Base-by-base conservation (phyloP, 73 alveolate genomes). In the Effrenium voratum region DNA sequence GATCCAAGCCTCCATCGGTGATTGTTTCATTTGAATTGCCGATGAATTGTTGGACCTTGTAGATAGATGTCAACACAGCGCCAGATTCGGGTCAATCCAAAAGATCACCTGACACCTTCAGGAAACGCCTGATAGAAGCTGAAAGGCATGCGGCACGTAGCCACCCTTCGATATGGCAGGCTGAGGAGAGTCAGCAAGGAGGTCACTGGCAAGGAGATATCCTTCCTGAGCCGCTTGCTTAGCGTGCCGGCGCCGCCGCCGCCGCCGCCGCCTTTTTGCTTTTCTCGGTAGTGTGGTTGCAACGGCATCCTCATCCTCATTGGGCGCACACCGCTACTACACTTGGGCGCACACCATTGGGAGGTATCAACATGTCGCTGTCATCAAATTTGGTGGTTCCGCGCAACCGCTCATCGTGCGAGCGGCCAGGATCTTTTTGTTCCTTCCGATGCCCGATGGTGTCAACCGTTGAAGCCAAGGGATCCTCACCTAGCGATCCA, bases 181-280 rank as follows among this genome's bases (percentile, higher is more conserved):
- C 49, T 87, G 16, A 43, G 85, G 49, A 87, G 95, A 55, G 76
- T 87, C 70, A 87, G 95, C 95, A 87, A 87, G 70, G 95, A 87
- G 43, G 68, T 57, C 26, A 59, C 95, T 5, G 95, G 85, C 46
- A 87, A 87, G 50, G 95, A 87, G 40, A n/a, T n/a, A n/a, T 72
- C 47, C 43, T 87, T 59, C 30, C 41, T 87, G 85, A 68, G 95
- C n/a, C 55, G n/a, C 59, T 19, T 75, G n/a, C 85, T 75, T 38
- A 41, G 46, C 38, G 1, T 16, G 28, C 16, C 3, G n/a, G 32
- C 10, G 16, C 50, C 32, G 2, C 47, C 26, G 41, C 32, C 26
- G 41, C 1, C 5, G 32, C 36, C 24, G 26, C 44, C 82, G 36
- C 32, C 0, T 66, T 8, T 0, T 28, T 13, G 32, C 40, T 34